Evolutionary conservation across 805 yeast species (phyloP).

Genomic region (Yarrowia phangngaensis): DNA sequence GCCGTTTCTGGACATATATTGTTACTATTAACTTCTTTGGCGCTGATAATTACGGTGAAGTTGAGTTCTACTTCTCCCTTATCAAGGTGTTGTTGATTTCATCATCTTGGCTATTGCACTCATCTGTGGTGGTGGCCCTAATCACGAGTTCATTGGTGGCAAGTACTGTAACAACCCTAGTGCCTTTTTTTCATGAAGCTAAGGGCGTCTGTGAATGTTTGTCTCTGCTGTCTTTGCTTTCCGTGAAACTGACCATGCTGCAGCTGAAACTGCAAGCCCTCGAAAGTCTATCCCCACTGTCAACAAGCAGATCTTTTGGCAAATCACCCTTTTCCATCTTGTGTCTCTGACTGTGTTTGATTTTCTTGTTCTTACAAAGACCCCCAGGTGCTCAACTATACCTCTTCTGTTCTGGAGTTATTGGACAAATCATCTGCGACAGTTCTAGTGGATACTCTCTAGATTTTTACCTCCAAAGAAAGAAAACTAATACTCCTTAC

Average conservation of each 20-base stretch:
- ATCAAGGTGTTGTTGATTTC: slow-evolving; percentile 60
- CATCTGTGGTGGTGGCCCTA: slow-evolving; percentile 55
- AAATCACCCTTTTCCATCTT: slow-evolving; percentile 64
- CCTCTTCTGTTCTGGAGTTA: too few species aligned
- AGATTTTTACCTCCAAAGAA: too few species aligned
- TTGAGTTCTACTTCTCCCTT: slow-evolving; percentile 56
- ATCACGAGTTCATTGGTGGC: slow-evolving; percentile 51
- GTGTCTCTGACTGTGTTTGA: slow-evolving; percentile 52
- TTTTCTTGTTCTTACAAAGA: slow-evolving; percentile 60
- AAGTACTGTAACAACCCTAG: slow-evolving; percentile 62
- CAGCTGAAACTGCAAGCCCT: slow-evolving; percentile 67
- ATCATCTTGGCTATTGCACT: slow-evolving; percentile 55
- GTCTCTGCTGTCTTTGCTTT: slow-evolving; percentile 69
- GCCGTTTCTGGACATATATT: slow-evolving; percentile 52
- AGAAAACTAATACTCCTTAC: too few species aligned
- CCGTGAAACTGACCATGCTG: slow-evolving; percentile 68
- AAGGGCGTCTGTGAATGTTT: slow-evolving; percentile 61
- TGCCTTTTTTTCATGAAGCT: slow-evolving; percentile 59
- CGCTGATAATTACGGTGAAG: slow-evolving; percentile 62
- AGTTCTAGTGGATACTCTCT: too few species aligned
- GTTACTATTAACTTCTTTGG: slow-evolving; percentile 53
- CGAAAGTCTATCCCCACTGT: slow-evolving; percentile 62
- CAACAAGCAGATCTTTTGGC: slow-evolving; percentile 72
- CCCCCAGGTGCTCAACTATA: slow-evolving; percentile 44
- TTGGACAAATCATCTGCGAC: too few species aligned